phyloP scores from a whole-genome alignment of 768 basidiomycete genomes.

The Suillus occidentalis region DNA sequence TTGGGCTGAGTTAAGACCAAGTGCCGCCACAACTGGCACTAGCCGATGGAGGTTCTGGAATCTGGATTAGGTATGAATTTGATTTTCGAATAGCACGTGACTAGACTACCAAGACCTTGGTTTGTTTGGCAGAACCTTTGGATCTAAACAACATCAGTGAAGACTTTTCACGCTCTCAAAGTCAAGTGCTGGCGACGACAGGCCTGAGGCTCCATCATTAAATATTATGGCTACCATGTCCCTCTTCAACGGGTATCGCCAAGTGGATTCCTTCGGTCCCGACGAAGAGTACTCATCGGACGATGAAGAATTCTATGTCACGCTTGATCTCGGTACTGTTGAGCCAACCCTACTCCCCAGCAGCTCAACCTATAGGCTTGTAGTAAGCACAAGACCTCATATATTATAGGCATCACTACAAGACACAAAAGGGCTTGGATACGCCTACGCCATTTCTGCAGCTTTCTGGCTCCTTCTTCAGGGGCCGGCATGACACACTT shows the following conservation, averaged over 20 bases:
- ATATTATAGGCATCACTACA: neutral
- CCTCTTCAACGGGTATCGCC: conserved; percentile 54
- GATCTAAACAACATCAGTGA: neutral
- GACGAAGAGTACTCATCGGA: conserved; percentile 65
- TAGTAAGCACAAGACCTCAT: conserved; percentile 46
- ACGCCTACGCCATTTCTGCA: conserved; percentile 78
- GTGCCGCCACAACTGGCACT: too few relatives aligned
- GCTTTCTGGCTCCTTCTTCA: conserved; percentile 71
- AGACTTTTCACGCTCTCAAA: neutral
- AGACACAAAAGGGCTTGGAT: conserved; percentile 60
- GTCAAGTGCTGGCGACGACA: neutral
- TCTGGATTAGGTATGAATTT: too few relatives aligned
- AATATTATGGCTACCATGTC: neutral
- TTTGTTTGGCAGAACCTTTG: neutral
- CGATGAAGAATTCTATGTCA: conserved; percentile 62
- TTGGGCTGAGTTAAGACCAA: too few relatives aligned
- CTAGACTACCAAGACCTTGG: neutral
- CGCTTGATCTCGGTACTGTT: conserved; percentile 68
- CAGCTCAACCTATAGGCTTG: conserved; percentile 67
- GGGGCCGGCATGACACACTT: conserved; percentile 64
- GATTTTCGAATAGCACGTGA: neutral
- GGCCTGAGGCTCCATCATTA: neutral
- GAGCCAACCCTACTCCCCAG: conserved; percentile 78
- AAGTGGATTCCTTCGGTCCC: conserved; percentile 66
- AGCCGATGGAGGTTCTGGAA: too few relatives aligned